phyloP scores from a whole-genome alignment of 2,329 filamentous ascomycete genomes.

The Calonectria multiphialidica region DNA sequence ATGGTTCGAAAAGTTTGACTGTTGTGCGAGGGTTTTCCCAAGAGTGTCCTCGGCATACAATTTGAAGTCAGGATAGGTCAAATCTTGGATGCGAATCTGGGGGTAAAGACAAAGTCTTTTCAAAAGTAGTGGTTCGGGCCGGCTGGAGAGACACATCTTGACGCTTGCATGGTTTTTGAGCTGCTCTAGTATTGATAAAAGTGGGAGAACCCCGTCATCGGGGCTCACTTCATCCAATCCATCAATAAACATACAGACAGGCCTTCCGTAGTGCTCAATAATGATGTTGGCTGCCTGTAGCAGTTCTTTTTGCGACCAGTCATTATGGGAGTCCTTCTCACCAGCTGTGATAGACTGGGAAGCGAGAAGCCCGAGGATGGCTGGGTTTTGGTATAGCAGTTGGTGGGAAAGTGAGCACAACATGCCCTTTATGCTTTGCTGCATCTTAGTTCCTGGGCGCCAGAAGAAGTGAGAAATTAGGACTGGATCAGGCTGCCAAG shows the following conservation, averaged over 20 bases:
- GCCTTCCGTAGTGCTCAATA: neutral
- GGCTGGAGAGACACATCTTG: slow-evolving; percentile 20
- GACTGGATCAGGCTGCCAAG: slow-evolving; percentile 31
- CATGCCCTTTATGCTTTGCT: slow-evolving; percentile 40
- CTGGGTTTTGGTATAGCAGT: neutral
- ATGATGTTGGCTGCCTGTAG: neutral
- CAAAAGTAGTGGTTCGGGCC: neutral
- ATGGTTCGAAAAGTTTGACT: neutral
- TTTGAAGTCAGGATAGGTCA: neutral
- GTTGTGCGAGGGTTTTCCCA: too few relatives aligned
- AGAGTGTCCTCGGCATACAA: neutral
- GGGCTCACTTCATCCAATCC: slow-evolving; percentile 28
- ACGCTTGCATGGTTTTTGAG: neutral
- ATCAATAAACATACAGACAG: slow-evolving; percentile 34
- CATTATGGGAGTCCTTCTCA: neutral
- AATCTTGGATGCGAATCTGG: slow-evolving; percentile 8
- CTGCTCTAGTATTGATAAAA: neutral
- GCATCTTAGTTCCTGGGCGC: slow-evolving; percentile 41
- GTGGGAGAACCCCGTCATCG: neutral
- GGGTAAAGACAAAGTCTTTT: neutral
- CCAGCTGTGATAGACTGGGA: neutral
- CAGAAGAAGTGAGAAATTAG: slow-evolving; percentile 47
- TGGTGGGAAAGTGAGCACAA: slow-evolving; percentile 1
- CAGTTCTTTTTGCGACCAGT: slow-evolving; percentile 28
- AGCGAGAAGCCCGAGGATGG: neutral